phyloP scores from a whole-genome alignment of 2,329 filamentous ascomycete species.

The Penicillium sp. region DNA sequence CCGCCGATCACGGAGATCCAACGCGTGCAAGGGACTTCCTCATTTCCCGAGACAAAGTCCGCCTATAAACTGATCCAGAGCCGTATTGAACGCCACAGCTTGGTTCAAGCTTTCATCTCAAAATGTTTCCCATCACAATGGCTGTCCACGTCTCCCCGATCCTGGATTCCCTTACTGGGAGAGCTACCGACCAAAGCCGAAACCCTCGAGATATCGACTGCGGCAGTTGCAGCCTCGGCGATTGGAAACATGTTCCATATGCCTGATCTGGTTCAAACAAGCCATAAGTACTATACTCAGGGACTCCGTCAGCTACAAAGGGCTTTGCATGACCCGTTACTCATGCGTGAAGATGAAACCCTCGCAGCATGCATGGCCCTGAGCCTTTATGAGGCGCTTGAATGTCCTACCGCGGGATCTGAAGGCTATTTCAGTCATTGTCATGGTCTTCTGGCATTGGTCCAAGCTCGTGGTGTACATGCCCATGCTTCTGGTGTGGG shows the following conservation, averaged over 20 bases:
- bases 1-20: not conserved
- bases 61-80: not conserved
- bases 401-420: slow-evolving; percentile 35
- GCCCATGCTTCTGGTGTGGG: slow-evolving; percentile 32
- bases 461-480: slow-evolving; percentile 34
- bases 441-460: slow-evolving; percentile 32
- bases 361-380: slow-evolving; percentile 39
- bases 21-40: not conserved
- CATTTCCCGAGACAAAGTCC: not conserved
- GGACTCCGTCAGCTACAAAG: slow-evolving; percentile 38
- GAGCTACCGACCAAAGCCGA: not conserved
- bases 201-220: not conserved
- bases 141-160: not conserved
- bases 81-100: not conserved
- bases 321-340: slow-evolving; percentile 31
- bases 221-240: not conserved
- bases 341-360: slow-evolving; percentile 37
- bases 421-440: slow-evolving; percentile 35
- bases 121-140: not conserved
- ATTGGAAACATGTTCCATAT: not conserved
- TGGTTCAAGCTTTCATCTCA: not conserved
- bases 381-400: slow-evolving; percentile 36
- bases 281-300: slow-evolving; percentile 35
- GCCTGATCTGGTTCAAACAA: slow-evolving; percentile 20
- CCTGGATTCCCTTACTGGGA: not conserved